Percentiles rank a stretch among this genome's conserved stretches.
Conservation (phyloP, 345 rosid species). For the Eucalyptus dawsonii region DNA sequence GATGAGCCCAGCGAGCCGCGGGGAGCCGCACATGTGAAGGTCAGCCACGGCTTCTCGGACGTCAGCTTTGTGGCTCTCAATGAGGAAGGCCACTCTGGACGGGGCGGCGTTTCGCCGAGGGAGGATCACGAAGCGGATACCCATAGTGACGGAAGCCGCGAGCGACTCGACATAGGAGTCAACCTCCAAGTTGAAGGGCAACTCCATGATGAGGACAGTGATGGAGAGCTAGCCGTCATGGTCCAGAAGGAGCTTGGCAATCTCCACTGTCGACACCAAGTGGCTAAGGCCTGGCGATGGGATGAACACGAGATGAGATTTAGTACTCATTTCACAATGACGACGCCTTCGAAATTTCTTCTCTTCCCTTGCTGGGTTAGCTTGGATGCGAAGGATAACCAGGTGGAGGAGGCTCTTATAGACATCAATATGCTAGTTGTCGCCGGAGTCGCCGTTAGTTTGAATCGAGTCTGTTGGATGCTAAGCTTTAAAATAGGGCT, state of each 20-base stretch:
- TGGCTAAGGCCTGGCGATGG: too few relatives aligned
- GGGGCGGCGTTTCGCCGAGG: background rate
- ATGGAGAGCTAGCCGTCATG: conserved; percentile 24
- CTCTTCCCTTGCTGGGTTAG: background rate
- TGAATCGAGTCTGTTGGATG: too few relatives aligned
- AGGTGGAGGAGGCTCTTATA: background rate
- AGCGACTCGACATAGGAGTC: background rate
- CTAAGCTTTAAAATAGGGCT: too few relatives aligned
- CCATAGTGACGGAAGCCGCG: conserved; percentile 1
- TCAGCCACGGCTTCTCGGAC: conserved; percentile 10
- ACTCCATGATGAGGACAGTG: conserved; percentile 26
- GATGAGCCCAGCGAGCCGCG: conserved; percentile 34
- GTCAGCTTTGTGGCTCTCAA: conserved; percentile 10
- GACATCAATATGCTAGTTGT: too few relatives aligned
- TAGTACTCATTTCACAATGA: too few relatives aligned
- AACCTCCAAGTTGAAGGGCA: background rate
- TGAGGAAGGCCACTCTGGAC: background rate
- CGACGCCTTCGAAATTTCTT: background rate
- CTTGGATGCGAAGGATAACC: background rate
- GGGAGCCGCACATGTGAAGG: background rate
- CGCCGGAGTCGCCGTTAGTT: too few relatives aligned
- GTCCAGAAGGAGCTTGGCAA: conserved; percentile 25
- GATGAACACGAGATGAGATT: too few relatives aligned
- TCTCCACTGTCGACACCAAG: conserved; percentile 4
- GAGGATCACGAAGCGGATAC: conserved; percentile 19